Conservation (phyloP, 2,329 filamentous ascomycete species). For the Didymella segeticola region DNA sequence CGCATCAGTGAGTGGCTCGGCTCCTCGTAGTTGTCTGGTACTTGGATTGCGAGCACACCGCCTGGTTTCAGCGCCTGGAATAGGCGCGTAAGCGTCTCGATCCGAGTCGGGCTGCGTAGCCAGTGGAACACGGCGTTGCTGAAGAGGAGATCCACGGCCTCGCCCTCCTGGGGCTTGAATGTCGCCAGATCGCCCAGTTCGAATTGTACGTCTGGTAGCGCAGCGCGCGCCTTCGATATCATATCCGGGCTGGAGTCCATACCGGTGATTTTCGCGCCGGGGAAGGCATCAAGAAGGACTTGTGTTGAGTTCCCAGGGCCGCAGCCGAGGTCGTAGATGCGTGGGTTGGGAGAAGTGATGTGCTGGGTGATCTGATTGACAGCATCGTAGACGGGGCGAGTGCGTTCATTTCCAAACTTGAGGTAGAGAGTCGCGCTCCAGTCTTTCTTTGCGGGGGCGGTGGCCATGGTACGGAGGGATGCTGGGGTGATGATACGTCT, state of each 20-base stretch:
- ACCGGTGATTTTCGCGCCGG: slow-evolving; percentile 56
- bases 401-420: slow-evolving; percentile 62
- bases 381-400: slow-evolving; percentile 61
- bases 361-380: slow-evolving; percentile 56
- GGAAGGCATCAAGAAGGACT: slow-evolving; percentile 57
- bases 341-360: slow-evolving; percentile 29
- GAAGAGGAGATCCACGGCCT: slow-evolving; percentile 53
- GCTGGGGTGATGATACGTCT: background rate
- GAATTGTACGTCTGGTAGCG: slow-evolving; percentile 54
- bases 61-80: slow-evolving; percentile 52
- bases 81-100: slow-evolving; percentile 55
- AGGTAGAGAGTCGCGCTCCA: slow-evolving; percentile 66
- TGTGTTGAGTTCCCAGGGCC: slow-evolving; percentile 66
- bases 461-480: slow-evolving; percentile 5
- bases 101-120: slow-evolving; percentile 54
- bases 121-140: slow-evolving; percentile 68
- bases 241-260: slow-evolving; percentile 65
- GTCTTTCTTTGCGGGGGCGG: slow-evolving; percentile 39
- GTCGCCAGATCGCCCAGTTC: slow-evolving; percentile 54
- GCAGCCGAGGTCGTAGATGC: slow-evolving; percentile 65
- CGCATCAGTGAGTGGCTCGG: slow-evolving; percentile 61
- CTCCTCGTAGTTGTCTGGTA: slow-evolving; percentile 60
- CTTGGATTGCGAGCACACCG: slow-evolving; percentile 62
- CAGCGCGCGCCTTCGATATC: slow-evolving; percentile 57
- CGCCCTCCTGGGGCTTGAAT: slow-evolving; percentile 42